Base-by-base conservation (phyloP, 768 basidiomycete genomes). In the Collybiopsis luxurians region DNA sequence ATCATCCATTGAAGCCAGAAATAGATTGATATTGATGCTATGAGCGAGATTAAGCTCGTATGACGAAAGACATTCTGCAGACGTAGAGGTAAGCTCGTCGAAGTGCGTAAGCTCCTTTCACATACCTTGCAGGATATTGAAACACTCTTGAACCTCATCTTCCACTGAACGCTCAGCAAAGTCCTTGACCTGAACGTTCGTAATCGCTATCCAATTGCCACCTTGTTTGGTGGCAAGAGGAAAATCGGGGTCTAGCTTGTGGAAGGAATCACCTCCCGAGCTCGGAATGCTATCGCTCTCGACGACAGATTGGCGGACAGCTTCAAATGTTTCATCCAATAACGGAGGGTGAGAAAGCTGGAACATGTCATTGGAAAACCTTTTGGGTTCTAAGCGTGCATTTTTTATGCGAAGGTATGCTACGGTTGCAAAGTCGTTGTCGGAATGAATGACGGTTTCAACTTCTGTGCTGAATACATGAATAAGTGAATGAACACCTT, bases 361-460 rank as follows among this genome's bases (percentile, higher is more conserved):
- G 15, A 62, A 53, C 12, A 5, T 3, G 21, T 6, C 55, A 43
- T 40, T 30, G 15, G 21, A 19, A 7, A 28, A 17, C 4, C 56
- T 5, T 67, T 95, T 98, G 4, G 73, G 63, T 58, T 80, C 78
- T 28, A 98, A 73, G 3, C 71, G 66, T 0, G 91, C 93, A 6
- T 73, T 67, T 65, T 88, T 88, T 57, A 98, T 81, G 55, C 90
- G 84, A 17, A 98, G 73, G 71, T 89, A 98, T 13, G 97, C 96
- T 34, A 98, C 95, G 1, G 92, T 89, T 0, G 91, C 92, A 65
- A 95, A 89, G 65, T 86, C 88, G 57, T 78, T 90, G 71, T 90
- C 87, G 5, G 88, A 86, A 63, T 90, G 88, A 42, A 90, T 82
- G 39, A 95, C 84, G 0, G 81, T 82, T 62, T 92, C 86, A 0